Percentiles rank a stretch among this genome's conserved stretches.
These are phyloP conservation scores for Syncephalis fuscata DNA, from an alignment of 371 early-diverging fungal genomes.

Conservation along the genomic window DNA sequence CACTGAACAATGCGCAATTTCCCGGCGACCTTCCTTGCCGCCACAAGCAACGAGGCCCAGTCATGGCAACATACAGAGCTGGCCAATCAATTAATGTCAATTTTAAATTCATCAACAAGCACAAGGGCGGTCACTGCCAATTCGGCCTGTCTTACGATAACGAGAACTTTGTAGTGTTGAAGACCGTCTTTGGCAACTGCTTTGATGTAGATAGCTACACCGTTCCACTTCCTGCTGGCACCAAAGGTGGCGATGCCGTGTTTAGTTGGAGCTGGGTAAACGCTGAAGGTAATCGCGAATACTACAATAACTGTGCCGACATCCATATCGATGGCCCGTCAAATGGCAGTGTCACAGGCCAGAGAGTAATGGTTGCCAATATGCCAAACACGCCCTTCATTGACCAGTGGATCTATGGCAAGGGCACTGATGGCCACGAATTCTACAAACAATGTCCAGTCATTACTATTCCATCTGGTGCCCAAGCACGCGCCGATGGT, in stretches of 20 bases:
- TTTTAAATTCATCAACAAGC: background rate
- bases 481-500: too few relatives aligned
- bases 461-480: too few relatives aligned
- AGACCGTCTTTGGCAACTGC: slow-evolving; percentile 1
- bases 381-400: slow-evolving; percentile 10
- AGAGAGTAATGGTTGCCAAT: slow-evolving; percentile 26
- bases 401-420: background rate
- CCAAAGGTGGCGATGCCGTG: background rate
- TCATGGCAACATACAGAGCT: background rate
- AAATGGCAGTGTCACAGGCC: slow-evolving; percentile 19
- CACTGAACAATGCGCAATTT: too few relatives aligned
- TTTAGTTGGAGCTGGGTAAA: slow-evolving; percentile 5
- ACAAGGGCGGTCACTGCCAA: slow-evolving; percentile 7
- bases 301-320: slow-evolving; percentile 50
- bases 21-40: background rate
- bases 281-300: slow-evolving; percentile 38
- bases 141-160: slow-evolving; percentile 5
- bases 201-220: background rate
- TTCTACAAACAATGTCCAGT: too few relatives aligned
- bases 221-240: background rate
- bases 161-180: slow-evolving; percentile 3
- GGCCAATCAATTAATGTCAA: background rate
- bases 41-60: background rate
- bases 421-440: background rate
- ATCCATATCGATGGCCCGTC: slow-evolving; percentile 21